Percentiles rank a stretch among this genome's conserved stretches.
These are phyloP conservation scores for Fraxinus floribunda DNA, from an alignment of 305 asterid genomes.

Conservation along the genomic window DNA sequence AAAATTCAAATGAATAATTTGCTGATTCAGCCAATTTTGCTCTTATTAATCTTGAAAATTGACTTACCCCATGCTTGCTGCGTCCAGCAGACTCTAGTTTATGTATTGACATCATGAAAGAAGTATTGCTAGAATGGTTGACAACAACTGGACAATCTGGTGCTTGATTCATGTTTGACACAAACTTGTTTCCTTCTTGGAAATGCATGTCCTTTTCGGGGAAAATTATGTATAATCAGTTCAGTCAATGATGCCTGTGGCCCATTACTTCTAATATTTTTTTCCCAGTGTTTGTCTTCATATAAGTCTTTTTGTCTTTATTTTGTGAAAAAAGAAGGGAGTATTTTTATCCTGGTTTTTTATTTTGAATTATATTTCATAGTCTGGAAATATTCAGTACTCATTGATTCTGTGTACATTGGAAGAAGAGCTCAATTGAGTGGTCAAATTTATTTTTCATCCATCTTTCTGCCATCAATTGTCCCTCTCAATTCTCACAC, in stretches of 20 bases:
- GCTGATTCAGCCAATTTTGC: background rate
- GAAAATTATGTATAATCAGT: background rate
- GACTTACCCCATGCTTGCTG: background rate
- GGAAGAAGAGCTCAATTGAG: background rate
- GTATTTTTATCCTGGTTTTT: background rate
- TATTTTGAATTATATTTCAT: background rate
- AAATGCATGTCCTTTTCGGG: background rate
- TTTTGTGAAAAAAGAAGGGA: background rate
- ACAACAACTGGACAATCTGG: background rate
- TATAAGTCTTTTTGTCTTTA: background rate
- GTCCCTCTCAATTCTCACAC: background rate
- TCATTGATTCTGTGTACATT: background rate
- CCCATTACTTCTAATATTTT: background rate
- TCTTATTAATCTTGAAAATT: background rate
- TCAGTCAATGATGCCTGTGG: background rate
- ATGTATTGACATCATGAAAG: background rate
- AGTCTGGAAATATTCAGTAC: background rate
- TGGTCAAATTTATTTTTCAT: background rate
- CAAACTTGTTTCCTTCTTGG: background rate
- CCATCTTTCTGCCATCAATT: background rate
- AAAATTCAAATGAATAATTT: background rate
- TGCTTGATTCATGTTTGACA: background rate
- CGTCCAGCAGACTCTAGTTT: background rate
- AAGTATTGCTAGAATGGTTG: background rate
- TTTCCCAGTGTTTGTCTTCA: background rate